Evolutionary conservation across 1,284 basidiomycete species (phyloP).

Genomic region (Mycosarcoma mackinlayi): DNA sequence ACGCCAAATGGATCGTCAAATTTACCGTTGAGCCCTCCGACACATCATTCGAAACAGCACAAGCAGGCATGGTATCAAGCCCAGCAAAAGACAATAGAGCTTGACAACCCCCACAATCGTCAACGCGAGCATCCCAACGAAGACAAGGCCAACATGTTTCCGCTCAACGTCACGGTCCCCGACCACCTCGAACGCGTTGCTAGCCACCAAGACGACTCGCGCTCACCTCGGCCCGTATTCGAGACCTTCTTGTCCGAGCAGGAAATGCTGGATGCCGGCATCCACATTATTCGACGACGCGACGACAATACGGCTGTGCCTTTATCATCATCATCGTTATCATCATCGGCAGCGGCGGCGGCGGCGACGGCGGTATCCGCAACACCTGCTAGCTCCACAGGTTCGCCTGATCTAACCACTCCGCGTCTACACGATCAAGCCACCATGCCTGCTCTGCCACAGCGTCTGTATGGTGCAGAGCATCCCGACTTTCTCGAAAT

Average conservation of each 20-base stretch:
- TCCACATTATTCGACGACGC: constrained; percentile 43
- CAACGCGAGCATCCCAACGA: constrained; percentile 4
- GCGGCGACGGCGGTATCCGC: no score
- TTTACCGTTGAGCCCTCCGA: not conserved
- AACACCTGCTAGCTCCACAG: constrained; percentile 9
- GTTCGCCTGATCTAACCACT: constrained; percentile 6
- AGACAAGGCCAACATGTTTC: constrained; percentile 23
- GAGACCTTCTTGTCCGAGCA: constrained; percentile 41
- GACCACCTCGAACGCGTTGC: constrained; percentile 1
- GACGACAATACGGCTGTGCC: constrained; percentile 14
- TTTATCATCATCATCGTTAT: no score
- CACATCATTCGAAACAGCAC: constrained; percentile 27
- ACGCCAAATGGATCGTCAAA: not conserved
- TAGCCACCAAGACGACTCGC: constrained; percentile 5
- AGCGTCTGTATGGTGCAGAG: constrained; percentile 35
- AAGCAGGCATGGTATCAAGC: constrained; percentile 55
- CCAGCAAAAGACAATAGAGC: constrained; percentile 47
- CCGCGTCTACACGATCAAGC: constrained; percentile 4
- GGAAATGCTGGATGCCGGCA: constrained; percentile 47
- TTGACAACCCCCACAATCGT: constrained; percentile 28
- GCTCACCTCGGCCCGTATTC: constrained; percentile 15
- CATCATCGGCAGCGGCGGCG: no score
- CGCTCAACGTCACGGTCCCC: constrained; percentile 22
- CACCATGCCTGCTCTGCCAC: constrained; percentile 15
- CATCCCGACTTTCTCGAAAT: constrained; percentile 48